Conservation (phyloP, 2,329 filamentous ascomycete genomes). For the Trichoderma atroviride region DNA sequence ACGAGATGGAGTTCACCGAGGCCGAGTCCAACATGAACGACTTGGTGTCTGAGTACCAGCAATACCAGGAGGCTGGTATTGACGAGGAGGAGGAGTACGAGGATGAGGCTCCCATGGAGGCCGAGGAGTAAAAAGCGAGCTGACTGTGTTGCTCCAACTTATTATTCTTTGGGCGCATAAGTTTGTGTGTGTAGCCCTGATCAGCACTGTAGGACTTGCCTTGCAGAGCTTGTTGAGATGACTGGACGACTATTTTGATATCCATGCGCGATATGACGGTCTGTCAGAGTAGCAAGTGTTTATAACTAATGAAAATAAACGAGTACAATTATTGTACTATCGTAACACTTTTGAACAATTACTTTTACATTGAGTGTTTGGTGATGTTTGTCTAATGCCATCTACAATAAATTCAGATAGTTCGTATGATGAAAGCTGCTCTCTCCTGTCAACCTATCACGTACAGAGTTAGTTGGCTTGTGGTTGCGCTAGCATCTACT, state of each 20-base stretch:
- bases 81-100: constrained; percentile 96
- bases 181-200: constrained; percentile 17
- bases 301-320: constrained; percentile 35
- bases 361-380: not conserved
- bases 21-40: constrained; percentile 99
- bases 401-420: not conserved
- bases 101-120: constrained; percentile 68
- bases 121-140: constrained; percentile 25
- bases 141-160: constrained; percentile 1
- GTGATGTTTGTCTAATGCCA: not conserved
- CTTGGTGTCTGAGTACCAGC: constrained; percentile 98
- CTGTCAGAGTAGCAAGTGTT: constrained; percentile 39
- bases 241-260: constrained; percentile 45
- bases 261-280: constrained; percentile 37
- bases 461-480: not conserved
- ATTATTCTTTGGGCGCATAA: constrained; percentile 13
- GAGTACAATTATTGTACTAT: constrained; percentile 40
- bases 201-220: constrained; percentile 29
- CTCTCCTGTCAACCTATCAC: not conserved
- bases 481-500: no score
- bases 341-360: not conserved
- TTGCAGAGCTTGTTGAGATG: constrained; percentile 35
- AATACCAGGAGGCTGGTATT: constrained; percentile 98
- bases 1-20: constrained; percentile 99
- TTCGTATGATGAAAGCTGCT: not conserved